Evolutionary conservation across 768 basidiomycete species (phyloP), one percentile per base, ranked within the genome.

Genomic region (Lactarius sanguifluus): DNA sequence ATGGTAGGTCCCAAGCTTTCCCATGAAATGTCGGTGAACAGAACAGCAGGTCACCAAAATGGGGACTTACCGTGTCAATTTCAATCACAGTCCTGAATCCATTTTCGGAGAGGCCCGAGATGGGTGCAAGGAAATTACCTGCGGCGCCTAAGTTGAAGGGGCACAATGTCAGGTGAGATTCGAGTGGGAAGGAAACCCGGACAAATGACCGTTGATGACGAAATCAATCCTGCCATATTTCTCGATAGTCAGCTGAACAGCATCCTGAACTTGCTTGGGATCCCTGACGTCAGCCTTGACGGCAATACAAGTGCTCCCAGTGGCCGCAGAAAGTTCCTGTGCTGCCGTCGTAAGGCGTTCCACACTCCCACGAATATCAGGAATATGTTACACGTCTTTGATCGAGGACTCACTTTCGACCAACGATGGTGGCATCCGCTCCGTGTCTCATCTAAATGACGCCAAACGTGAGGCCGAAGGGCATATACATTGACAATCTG

Each of bases 111-210:
- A 97, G 82, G 1, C 82, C 85, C 45, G 86, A 85, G 65, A 96
- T 92, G 18, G 94, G 89, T 1, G 90, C 90, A 34, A 99, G 81
- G 79, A 98, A 99, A 79, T 98, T 99, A 3, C 96, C 96, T 65
- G 96, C 96, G 50, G 95, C 95, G 68, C 93, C 93, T 94, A 73
- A 32, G 61, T 32, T 25, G 47, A 40, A 30, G 67, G 20, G 30
- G 57, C 12, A 43, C 28, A 20, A 30, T 30, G 58, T 38, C 25
- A 25, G 41, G 20, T 13, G 18, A 12, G 32, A 28, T 36, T 52
- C 25, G 38, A 47, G 34, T n/a, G 30, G 41, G 13, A 56, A 18
- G 15, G 5, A n/a, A 36, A 59, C 50, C 4, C 54, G 3, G 50
- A 45, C 2, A 3, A 77, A 82, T 64, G 76, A 91, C 94, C 94